Evolutionary conservation across 805 yeast species (phyloP).

Genomic region (Danielozyma ontarioensis): DNA sequence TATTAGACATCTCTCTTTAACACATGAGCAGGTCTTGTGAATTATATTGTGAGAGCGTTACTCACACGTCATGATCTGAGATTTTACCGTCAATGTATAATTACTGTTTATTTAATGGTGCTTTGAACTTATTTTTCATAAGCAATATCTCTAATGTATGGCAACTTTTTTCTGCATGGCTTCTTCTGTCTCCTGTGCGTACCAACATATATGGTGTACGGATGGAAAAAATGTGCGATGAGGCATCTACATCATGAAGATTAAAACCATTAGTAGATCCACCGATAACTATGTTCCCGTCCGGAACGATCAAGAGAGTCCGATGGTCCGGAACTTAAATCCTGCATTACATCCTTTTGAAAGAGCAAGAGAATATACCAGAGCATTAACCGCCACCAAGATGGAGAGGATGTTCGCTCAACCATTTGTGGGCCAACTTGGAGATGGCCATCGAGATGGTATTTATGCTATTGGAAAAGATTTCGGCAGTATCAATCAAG

Average conservation of each 20-base stretch:
- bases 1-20: conserved; percentile 59
- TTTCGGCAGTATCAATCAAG: conserved; percentile 57
- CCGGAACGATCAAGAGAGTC: conserved; percentile 80
- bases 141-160: too few relatives aligned
- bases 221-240: not conserved
- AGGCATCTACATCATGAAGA: conserved; percentile 65
- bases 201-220: too few relatives aligned
- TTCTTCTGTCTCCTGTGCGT: too few relatives aligned
- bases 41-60: too few relatives aligned
- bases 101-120: too few relatives aligned
- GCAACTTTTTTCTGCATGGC: too few relatives aligned
- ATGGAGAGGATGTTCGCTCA: conserved; percentile 96
- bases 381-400: conserved; percentile 92
- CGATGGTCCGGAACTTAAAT: conserved; percentile 82
- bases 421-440: conserved; percentile 93
- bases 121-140: too few relatives aligned
- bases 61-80: too few relatives aligned
- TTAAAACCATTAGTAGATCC: conserved; percentile 84
- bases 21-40: not conserved
- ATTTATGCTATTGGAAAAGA: conserved; percentile 84
- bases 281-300: conserved; percentile 92
- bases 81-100: too few relatives aligned
- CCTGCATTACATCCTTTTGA: conserved; percentile 97
- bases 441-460: conserved; percentile 93
- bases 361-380: conserved; percentile 92